A percentile compares a stretch with the other conserved stretches of the same genome.
phyloP scores from a whole-genome alignment of 352 stramenopile genomes.

The Pythium grandisporangium region DNA sequence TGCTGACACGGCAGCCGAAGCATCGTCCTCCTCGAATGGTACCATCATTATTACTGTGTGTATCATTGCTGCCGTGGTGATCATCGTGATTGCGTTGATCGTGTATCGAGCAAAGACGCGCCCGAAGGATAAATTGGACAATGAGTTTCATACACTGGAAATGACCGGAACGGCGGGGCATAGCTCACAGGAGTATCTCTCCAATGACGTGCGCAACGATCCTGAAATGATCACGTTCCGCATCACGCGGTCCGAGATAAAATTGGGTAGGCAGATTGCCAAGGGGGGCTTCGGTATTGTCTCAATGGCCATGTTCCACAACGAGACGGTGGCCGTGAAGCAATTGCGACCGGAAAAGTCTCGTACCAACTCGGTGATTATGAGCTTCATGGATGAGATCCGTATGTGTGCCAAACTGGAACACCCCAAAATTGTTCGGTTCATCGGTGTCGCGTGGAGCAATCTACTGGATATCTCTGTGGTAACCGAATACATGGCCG shows the following conservation, averaged over 20 bases:
- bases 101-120: constrained; percentile 1
- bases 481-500: constrained; percentile 22
- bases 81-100: neutral
- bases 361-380: constrained; percentile 9
- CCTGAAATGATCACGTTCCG: constrained; percentile 5
- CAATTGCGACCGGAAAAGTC: constrained; percentile 10
- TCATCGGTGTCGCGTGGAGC: constrained; percentile 26
- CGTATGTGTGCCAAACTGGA: constrained; percentile 19
- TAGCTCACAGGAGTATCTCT: constrained; percentile 9
- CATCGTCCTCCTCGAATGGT: neutral
- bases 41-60: constrained; percentile 1
- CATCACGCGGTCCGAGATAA: constrained; percentile 4
- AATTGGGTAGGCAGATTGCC: constrained; percentile 3
- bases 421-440: constrained; percentile 24
- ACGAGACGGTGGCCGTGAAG: constrained; percentile 11
- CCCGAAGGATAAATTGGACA: neutral
- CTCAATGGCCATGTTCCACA: constrained; percentile 1
- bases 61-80: neutral
- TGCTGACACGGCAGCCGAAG: neutral
- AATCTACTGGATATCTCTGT: constrained; percentile 18
- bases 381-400: constrained; percentile 31
- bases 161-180: neutral
- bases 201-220: constrained; percentile 17
- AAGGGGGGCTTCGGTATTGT: constrained; percentile 16
- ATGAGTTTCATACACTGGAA: neutral